phyloP scores from a whole-genome alignment of 2,329 filamentous ascomycete genomes.

The Penicillium paneum region DNA sequence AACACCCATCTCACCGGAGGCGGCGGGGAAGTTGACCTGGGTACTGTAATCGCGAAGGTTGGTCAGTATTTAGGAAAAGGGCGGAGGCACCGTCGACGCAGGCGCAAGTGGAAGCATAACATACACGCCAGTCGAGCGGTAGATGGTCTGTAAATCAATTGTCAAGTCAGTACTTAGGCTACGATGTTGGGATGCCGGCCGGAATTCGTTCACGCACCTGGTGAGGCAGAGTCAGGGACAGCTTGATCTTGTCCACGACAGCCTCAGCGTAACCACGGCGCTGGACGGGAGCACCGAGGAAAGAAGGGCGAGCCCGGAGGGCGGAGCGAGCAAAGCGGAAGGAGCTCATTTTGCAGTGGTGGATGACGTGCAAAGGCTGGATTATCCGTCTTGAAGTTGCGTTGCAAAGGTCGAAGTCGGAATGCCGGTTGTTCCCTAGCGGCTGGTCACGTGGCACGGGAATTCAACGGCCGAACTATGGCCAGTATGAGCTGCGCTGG shows the following conservation, averaged over 20 bases:
- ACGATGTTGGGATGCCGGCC: slow-evolving; percentile 5
- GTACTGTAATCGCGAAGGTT: slow-evolving; percentile 68
- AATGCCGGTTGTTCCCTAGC: slow-evolving; percentile 42
- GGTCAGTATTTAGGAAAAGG: slow-evolving; percentile 41
- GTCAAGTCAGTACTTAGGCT: slow-evolving; percentile 23
- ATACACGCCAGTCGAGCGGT: slow-evolving; percentile 69
- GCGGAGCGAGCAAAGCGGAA: slow-evolving; percentile 88
- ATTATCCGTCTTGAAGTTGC: slow-evolving; percentile 38
- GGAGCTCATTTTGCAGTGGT: slow-evolving; percentile 71
- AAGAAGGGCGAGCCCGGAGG: slow-evolving; percentile 75
- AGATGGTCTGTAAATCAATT: slow-evolving; percentile 55
- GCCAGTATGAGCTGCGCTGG: background rate
- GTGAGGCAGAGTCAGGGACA: slow-evolving; percentile 95
- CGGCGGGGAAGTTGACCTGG: slow-evolving; percentile 98
- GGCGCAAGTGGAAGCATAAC: slow-evolving; percentile 33
- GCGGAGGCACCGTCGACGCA: slow-evolving; percentile 13
- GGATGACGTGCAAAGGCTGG: slow-evolving; percentile 30
- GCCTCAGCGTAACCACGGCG: slow-evolving; percentile 90
- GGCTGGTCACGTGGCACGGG: slow-evolving; percentile 30
- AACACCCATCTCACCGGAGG: slow-evolving; percentile 98
- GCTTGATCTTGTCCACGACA: slow-evolving; percentile 91
- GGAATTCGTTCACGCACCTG: slow-evolving; percentile 66
- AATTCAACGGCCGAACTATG: slow-evolving; percentile 14
- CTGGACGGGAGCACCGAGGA: slow-evolving; percentile 72
- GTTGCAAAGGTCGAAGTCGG: slow-evolving; percentile 40